Evolutionary conservation across 2,329 filamentous ascomycete species (phyloP).

Genomic region (Fusarium pininemorale): DNA sequence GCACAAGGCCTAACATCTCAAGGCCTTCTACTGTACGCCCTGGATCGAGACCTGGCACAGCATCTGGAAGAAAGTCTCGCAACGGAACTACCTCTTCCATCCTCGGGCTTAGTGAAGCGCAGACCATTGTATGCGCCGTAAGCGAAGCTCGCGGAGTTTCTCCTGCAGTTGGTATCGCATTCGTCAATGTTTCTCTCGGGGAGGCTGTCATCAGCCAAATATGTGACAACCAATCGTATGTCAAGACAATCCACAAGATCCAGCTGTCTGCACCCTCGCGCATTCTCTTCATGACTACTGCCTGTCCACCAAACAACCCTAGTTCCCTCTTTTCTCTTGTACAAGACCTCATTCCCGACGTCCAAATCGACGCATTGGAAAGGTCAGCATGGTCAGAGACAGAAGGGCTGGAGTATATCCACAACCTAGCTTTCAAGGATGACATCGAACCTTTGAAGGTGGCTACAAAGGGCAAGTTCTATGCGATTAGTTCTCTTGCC

Average conservation of each 20-base stretch:
- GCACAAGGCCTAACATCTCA: conserved; percentile 28
- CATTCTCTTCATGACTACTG: conserved; percentile 79
- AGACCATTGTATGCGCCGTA: conserved; percentile 87
- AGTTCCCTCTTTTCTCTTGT: conserved; percentile 81
- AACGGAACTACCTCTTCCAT: conserved; percentile 49
- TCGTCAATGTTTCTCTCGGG: conserved; percentile 85
- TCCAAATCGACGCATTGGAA: conserved; percentile 63
- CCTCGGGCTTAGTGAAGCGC: conserved; percentile 60
- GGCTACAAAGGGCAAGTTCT: conserved; percentile 83
- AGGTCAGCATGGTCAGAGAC: conserved; percentile 86
- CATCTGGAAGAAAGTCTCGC: conserved; percentile 57
- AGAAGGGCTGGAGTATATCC: conserved; percentile 79
- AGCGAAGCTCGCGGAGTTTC: conserved; percentile 88
- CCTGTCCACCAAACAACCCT: conserved; percentile 69
- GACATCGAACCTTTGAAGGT: conserved; percentile 85
- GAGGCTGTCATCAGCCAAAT: conserved; percentile 90
- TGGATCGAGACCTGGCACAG: conserved; percentile 49
- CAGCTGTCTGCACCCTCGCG: conserved; percentile 81
- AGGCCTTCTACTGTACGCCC: conserved; percentile 32
- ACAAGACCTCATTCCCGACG: conserved; percentile 61
- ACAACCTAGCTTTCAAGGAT: conserved; percentile 79
- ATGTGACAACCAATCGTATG: conserved; percentile 91
- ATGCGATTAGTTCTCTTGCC: conserved; percentile 84
- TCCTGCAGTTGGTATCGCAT: conserved; percentile 84
- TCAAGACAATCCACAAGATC: conserved; percentile 87